phyloP scores from a whole-genome alignment of 805 yeast species.

The Wickerhamomyces chaumierensis region DNA sequence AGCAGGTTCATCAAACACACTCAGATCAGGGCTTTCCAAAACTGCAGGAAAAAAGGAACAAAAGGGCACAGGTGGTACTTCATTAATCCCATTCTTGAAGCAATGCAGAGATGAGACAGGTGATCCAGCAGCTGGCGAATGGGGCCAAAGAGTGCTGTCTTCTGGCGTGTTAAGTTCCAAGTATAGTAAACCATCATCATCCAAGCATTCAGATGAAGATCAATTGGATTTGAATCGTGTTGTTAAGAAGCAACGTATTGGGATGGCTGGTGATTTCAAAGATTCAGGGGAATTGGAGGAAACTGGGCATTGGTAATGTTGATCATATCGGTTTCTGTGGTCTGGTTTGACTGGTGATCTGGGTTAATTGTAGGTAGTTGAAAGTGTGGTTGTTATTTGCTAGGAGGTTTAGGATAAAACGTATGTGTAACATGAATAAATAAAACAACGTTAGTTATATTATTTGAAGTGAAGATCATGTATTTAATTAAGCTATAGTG shows the following conservation, averaged over 20 bases:
- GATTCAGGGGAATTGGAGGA: constrained; percentile 16
- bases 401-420: too few species aligned
- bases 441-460: too few species aligned
- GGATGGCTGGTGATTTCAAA: constrained; percentile 23
- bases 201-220: too few species aligned
- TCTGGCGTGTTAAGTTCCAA: constrained; percentile 31
- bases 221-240: constrained; percentile 4
- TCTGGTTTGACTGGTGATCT: too few species aligned
- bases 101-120: constrained; percentile 97
- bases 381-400: too few species aligned
- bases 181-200: too few species aligned
- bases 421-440: too few species aligned
- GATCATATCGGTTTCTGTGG: too few species aligned
- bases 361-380: too few species aligned
- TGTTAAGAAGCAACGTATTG: constrained; percentile 19
- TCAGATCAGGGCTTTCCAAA: constrained; percentile 51
- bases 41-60: constrained; percentile 39
- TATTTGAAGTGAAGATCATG: too few species aligned
- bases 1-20: constrained; percentile 44
- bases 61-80: constrained; percentile 92
- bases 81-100: constrained; percentile 80
- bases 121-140: constrained; percentile 81
- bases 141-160: constrained; percentile 72
- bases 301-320: constrained; percentile 25
- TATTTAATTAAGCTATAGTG: too few species aligned